phyloP scores from a whole-genome alignment of 306 rosid species.

The Arachis stenosperma region DNA sequence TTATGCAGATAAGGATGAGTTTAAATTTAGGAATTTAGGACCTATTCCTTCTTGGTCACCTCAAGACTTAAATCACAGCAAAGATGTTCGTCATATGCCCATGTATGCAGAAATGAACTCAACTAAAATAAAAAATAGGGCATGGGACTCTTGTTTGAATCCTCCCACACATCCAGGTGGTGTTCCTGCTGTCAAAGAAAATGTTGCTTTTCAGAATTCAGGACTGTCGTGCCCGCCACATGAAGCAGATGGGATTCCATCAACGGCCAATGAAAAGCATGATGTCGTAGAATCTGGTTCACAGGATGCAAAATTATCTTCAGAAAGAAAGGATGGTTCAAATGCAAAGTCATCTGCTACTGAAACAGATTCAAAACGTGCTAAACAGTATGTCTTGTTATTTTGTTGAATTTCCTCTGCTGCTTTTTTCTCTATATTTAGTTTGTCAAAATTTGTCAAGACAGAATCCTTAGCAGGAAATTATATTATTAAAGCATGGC shows the following conservation, averaged over 20 bases:
- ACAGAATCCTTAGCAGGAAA: slow-evolving; percentile 7
- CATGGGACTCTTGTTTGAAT: slow-evolving; percentile 78
- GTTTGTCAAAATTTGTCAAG: slow-evolving; percentile 15
- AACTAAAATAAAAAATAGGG: slow-evolving; percentile 69
- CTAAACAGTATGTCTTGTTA: slow-evolving; percentile 79
- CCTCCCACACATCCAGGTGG: slow-evolving; percentile 48
- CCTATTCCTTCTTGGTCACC: slow-evolving; percentile 72
- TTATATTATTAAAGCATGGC: background rate
- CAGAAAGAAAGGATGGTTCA: slow-evolving; percentile 74
- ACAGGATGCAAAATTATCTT: slow-evolving; percentile 59
- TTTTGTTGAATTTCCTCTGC: slow-evolving; percentile 17
- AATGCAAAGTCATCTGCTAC: slow-evolving; percentile 63
- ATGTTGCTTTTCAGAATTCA: slow-evolving; percentile 60
- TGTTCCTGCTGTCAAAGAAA: slow-evolving; percentile 64
- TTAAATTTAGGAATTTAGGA: slow-evolving; percentile 55
- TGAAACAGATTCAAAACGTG: slow-evolving; percentile 93
- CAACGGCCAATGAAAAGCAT: slow-evolving; percentile 57
- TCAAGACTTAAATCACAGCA: slow-evolving; percentile 77
- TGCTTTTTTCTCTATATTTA: slow-evolving; percentile 15
- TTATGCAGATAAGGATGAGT: slow-evolving; percentile 65
- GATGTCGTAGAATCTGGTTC: slow-evolving; percentile 63
- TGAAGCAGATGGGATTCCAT: slow-evolving; percentile 68
- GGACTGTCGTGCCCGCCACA: slow-evolving; percentile 61
- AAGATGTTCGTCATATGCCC: slow-evolving; percentile 72
- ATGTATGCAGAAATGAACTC: slow-evolving; percentile 61